Percentiles rank a stretch among this genome's conserved stretches.
Conservation (phyloP, 2,329 filamentous ascomycete species). For the Cryphonectria nitschkei region DNA sequence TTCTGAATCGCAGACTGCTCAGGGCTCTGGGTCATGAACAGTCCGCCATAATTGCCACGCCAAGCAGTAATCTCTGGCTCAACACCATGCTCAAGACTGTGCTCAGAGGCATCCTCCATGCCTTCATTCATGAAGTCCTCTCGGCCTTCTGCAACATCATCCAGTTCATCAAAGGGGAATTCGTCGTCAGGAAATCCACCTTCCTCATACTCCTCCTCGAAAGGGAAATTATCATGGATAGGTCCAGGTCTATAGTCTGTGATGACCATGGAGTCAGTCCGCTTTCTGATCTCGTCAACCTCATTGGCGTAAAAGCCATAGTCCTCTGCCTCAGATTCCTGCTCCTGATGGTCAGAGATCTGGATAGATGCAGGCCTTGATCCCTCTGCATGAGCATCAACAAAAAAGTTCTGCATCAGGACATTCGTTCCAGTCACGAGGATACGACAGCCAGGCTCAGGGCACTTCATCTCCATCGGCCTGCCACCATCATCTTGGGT, state of each 20-base stretch:
- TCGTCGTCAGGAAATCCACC: background rate
- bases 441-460: background rate
- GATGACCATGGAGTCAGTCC: background rate
- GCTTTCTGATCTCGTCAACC: background rate
- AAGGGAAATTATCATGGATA: background rate
- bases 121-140: background rate
- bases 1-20: background rate
- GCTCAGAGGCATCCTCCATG: background rate
- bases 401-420: constrained; percentile 14
- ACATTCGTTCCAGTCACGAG: constrained; percentile 13
- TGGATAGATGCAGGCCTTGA: background rate
- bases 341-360: background rate
- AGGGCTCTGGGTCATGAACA: constrained; percentile 7
- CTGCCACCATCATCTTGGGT: background rate
- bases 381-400: constrained; percentile 8
- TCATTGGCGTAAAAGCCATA: background rate
- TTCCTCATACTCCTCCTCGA: background rate
- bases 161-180: background rate
- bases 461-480: background rate
- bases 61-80: background rate
- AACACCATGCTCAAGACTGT: no score
- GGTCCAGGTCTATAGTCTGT: background rate
- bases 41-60: constrained; percentile 4
- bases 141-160: background rate
- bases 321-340: background rate